These are phyloP conservation scores for Russula ochroleuca DNA, from an alignment of 768 basidiomycete species.

Conservation along the genomic window DNA sequence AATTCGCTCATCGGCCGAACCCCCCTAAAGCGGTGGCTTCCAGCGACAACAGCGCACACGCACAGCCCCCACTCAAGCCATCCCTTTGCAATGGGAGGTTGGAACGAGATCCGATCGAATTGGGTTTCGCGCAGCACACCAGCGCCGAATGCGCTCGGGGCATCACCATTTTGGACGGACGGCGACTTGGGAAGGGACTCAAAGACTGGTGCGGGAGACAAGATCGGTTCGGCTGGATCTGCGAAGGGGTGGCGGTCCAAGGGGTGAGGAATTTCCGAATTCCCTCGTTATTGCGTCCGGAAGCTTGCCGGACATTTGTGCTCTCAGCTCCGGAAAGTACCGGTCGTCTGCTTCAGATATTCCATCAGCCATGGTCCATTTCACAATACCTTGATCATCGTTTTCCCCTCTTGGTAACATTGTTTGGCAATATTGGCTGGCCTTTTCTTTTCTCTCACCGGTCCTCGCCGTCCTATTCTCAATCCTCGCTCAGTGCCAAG, in stretches of 20 bases:
- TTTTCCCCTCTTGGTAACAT: constrained; percentile 19
- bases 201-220: constrained; percentile 1
- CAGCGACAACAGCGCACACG: constrained; percentile 6
- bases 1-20: not conserved
- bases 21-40: not conserved
- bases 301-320: constrained; percentile 20
- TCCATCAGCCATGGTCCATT: constrained; percentile 15
- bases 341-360: constrained; percentile 18
- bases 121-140: not conserved
- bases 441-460: not conserved
- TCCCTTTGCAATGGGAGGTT: not conserved
- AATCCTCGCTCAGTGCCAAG: not conserved
- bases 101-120: constrained; percentile 19
- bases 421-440: constrained; percentile 10
- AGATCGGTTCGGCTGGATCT: constrained; percentile 19
- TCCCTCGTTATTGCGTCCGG: constrained; percentile 24
- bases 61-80: not conserved
- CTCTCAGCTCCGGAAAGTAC: constrained; percentile 1
- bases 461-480: not conserved
- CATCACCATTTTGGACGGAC: constrained; percentile 21
- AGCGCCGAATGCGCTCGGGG: constrained; percentile 22
- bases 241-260: constrained; percentile 11
- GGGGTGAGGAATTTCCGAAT: constrained; percentile 17
- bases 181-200: constrained; percentile 23
- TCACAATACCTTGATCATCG: constrained; percentile 17